Evolutionary conservation across 2,329 filamentous ascomycete genomes (phyloP), one percentile per base, ranked within the genome.

Genomic region (Pseudocercospora eumusae): DNA sequence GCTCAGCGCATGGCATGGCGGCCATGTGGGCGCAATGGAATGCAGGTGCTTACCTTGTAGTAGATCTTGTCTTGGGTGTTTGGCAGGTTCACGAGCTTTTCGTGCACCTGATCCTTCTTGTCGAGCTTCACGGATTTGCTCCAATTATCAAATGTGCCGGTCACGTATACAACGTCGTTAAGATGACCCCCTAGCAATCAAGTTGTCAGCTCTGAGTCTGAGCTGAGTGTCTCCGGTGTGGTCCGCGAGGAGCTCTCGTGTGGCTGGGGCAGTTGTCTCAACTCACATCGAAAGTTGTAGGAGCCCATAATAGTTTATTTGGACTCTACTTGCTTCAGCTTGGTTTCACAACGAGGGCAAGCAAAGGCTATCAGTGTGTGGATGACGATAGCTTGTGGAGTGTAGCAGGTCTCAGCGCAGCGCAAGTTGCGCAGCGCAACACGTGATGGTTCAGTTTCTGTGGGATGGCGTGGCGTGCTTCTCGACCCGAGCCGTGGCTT

Each of bases 81-180:
- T 79, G 88, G 82, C 33, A 98, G 82, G 57, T 85, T 81, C 63
- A 99, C 92, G 33, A 86, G 86, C 82, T 96, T 96, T 78, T 89
- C 83, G 77, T 96, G 96, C 70, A 77, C 76, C 54, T 86, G 82
- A 74, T 84, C 89, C 44, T 86, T 83, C 80, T 91, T 92, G 53
- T 92, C 87, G 61, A 99, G 84, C 81, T 90, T 86, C 76, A 93
- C 86, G 60, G 87, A 92, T 83, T 95, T 93, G 69, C 85, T 84
- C 95, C 95, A 99, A 80, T 91, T 85, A 79, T 98, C 93, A 75
- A 98, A 98, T 66, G 91, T 93, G 75, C 95, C 95, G 44, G 93
- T 98, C 71, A 98, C 95, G 78, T 89, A 93, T 76, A 98, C 93
- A 75, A 96, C 90, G 69, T 88, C 84, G 75, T 90, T 93, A 71